Evolutionary conservation across 2,329 filamentous ascomycete genomes (phyloP).

Genomic region (Sordariomycetes sp.): DNA sequence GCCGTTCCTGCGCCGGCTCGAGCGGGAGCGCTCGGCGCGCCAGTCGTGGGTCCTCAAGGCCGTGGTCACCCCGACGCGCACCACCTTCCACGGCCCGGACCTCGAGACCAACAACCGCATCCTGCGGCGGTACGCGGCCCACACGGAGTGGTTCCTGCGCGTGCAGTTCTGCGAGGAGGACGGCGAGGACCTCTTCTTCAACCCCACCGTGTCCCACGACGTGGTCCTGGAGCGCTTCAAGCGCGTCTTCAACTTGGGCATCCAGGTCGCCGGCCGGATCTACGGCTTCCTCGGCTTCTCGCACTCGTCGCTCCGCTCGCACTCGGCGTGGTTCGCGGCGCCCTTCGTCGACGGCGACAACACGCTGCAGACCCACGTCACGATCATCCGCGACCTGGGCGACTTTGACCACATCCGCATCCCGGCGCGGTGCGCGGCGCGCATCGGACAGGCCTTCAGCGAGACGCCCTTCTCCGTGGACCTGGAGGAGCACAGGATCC

Average conservation of each 20-base stretch:
- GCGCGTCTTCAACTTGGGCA: conserved; percentile 42
- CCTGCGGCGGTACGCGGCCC: conserved; percentile 50
- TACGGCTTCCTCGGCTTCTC: conserved; percentile 69
- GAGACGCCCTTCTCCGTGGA: conserved; percentile 58
- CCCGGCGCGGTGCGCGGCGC: conserved; percentile 45
- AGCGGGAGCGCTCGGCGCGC: conserved; percentile 18
- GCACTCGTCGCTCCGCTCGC: conserved; percentile 63
- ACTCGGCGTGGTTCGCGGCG: conserved; percentile 56
- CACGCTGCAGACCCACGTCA: conserved; percentile 22
- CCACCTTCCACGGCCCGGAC: conserved; percentile 49
- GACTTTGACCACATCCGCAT: conserved; percentile 38
- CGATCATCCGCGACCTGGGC: conserved; percentile 37
- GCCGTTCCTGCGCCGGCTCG: conserved; percentile 9
- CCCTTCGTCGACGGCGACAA: conserved; percentile 27
- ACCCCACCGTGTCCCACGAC: conserved; percentile 32
- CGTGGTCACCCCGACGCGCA: conserved; percentile 48
- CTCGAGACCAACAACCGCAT: conserved; percentile 61
- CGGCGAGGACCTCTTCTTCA: conserved; percentile 51
- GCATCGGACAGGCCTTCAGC: conserved; percentile 60
- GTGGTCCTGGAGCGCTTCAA: conserved; percentile 50
- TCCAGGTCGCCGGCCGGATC: conserved; percentile 51
- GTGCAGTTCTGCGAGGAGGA: conserved; percentile 69
- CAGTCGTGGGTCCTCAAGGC: conserved; percentile 43
- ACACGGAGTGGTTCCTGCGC: conserved; percentile 55
- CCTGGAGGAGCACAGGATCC: conserved; percentile 26